phyloP scores from a whole-genome alignment of 352 stramenopile genomes.

The Phytophthora hybrid region DNA sequence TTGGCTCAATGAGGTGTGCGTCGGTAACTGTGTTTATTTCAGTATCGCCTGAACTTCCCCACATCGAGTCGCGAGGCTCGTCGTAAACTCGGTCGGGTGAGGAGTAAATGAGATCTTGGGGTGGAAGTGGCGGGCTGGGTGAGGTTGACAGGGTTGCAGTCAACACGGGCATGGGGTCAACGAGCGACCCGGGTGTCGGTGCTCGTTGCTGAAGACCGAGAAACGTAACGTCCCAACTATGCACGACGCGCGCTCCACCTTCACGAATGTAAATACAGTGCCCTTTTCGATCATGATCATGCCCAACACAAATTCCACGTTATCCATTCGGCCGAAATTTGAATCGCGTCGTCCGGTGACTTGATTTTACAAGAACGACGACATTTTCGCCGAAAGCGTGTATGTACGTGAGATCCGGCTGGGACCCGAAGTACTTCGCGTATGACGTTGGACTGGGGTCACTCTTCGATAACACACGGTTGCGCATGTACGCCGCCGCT shows the following conservation, averaged over 20 bases:
- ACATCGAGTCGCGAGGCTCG: not conserved
- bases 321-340: constrained; percentile 2
- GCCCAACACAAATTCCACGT: constrained; percentile 2
- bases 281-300: constrained; percentile 3
- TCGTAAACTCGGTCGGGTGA: not conserved
- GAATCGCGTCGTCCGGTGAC: constrained; percentile 2
- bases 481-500: constrained; percentile 4
- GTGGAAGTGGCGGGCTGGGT: too few relatives aligned
- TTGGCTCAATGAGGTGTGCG: not conserved
- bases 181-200: not conserved
- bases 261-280: constrained; percentile 8
- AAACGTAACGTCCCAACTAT: constrained; percentile 1
- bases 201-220: not conserved
- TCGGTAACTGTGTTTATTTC: too few relatives aligned
- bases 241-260: not conserved
- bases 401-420: not conserved
- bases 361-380: not conserved
- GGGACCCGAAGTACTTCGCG: not conserved
- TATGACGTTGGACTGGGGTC: not conserved
- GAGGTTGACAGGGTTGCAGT: too few relatives aligned
- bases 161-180: too few relatives aligned
- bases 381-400: constrained; percentile 15
- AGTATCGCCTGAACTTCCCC: not conserved
- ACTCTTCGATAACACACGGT: not conserved
- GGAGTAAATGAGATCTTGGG: not conserved